Percentiles rank a stretch among this genome's conserved stretches.
These are phyloP conservation scores for Globisporangium mamillatum DNA, from an alignment of 352 stramenopile genomes.

Conservation along the genomic window DNA sequence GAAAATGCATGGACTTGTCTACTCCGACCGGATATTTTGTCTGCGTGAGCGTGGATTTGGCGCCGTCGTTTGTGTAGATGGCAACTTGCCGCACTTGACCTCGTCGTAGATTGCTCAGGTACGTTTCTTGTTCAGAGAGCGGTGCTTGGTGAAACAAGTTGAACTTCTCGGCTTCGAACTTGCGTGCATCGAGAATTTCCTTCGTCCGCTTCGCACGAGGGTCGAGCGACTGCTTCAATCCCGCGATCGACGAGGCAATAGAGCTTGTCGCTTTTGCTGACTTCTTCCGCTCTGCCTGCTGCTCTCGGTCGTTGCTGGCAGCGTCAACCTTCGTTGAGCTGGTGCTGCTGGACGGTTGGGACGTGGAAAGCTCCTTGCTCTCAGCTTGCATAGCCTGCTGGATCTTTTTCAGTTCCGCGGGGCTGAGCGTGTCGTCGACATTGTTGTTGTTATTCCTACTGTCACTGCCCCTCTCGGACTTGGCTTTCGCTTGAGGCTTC, in stretches of 20 bases:
- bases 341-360: slow-evolving; percentile 25
- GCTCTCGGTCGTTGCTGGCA: slow-evolving; percentile 5
- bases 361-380: slow-evolving; percentile 45
- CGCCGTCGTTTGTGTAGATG: slow-evolving; percentile 59
- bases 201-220: slow-evolving; percentile 55
- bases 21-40: slow-evolving; percentile 39
- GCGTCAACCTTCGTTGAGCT: slow-evolving; percentile 6
- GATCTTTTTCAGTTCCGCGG: slow-evolving; percentile 48
- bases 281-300: slow-evolving; percentile 15
- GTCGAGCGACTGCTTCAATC: slow-evolving; percentile 68
- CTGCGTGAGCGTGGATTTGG: slow-evolving; percentile 42
- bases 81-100: slow-evolving; percentile 51
- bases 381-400: slow-evolving; percentile 62
- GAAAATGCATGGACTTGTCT: slow-evolving; percentile 68
- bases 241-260: slow-evolving; percentile 66
- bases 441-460: slow-evolving; percentile 13
- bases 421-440: slow-evolving; percentile 10
- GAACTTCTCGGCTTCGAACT: slow-evolving; percentile 71
- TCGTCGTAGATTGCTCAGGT: slow-evolving; percentile 46
- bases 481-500: slow-evolving; percentile 20
- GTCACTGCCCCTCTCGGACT: slow-evolving; percentile 7
- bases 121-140: slow-evolving; percentile 56
- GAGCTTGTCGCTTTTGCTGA: slow-evolving; percentile 21
- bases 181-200: slow-evolving; percentile 56
- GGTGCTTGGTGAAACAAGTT: slow-evolving; percentile 58